Base-by-base conservation (phyloP, 139 green algal species). In the Tetraselmis striata region DNA sequence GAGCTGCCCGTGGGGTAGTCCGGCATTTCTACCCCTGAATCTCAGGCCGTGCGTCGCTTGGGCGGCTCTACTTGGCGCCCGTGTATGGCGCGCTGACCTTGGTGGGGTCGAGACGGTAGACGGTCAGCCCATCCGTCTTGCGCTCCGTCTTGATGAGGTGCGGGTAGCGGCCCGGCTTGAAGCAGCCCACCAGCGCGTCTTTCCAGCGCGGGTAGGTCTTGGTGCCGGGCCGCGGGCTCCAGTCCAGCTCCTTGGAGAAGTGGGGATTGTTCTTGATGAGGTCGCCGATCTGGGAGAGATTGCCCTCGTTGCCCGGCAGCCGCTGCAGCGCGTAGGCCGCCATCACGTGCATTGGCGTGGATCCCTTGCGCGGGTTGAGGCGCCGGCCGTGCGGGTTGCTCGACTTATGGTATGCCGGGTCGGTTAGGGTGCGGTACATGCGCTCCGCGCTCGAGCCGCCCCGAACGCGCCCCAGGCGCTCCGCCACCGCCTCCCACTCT, bases 171-270 rank as follows among this genome's bases (percentile, higher is more conserved):
- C 81, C 81, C 1, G 77, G 31, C 81, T 88, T 88, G 81, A 88
- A 88, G 78, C 84, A 88, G 24, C 84, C 84, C n/a, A 88, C 74
- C 74, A 88, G 75, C 29, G 84, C 79, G 45, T 88, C 84, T 81
- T 88, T 88, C 28, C 77, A 45, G 0, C 31, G 78, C 0, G 84
- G 81, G 78, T 88, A 88, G 0, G 84, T 88, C 58, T 88, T 88
- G 23, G 84, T 88, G 78, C 84, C 84, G 1, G 84, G 84, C 28
- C 84, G 30, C 0, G 84, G 80, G 22, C 31, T 81, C 59, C 81
- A 85, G 81, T 85, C 84, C 32, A 87, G 81, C 58, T 83, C 59
- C 74, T 77, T 74, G 1, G 77, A 78, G 79, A 83, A 85, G 30
- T 74, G 32, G 11, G 81, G 77, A 23, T 85, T 76, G 23, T 76